Base-by-base conservation (phyloP, 2,329 filamentous ascomycete genomes). In the Raffaelea ambrosiae region DNA sequence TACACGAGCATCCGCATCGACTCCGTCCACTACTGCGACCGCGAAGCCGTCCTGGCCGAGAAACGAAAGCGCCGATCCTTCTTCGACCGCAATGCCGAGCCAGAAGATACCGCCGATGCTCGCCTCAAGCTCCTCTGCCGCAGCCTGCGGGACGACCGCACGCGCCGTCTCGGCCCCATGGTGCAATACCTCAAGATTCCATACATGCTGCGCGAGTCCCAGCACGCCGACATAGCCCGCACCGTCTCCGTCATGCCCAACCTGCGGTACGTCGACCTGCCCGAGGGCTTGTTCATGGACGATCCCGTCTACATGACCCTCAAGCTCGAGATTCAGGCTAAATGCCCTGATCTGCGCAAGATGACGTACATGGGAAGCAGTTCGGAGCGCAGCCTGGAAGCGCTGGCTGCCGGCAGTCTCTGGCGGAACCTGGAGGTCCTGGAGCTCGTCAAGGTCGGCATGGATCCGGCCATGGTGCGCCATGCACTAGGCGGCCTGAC, bases 1-100 rank as follows among this genome's bases (percentile, higher is more conserved):
- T 95, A 94, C 64, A 83, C 84, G 59, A 90, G 88, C 70, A 83
- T 97, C 55, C 86, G 90, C 51, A 93, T 97, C 63, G 91, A 97
- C 63, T 79, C 86, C 18, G 90, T 96, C 29, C 91, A 97, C 67
- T 96, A 95, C 68, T 97, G 91, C 71, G 81, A 86, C 54, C 84
- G 86, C 58, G 91, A 97, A 66, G 83, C 86, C 50, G 72, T 85
- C 57, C 78, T 95, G 33, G 79, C 86, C 46, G 87, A 91, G 57
- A 82, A 79, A 63, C 84, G 90, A 53, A 88, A 86, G 63, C 82
- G 82, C 53, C 78, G 77, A 50, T 83, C 82, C 33, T 79, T 82
- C 58, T 84, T 88, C 62, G 76, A 87, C 61, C 77, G 84, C 60
- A 88, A 90, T 63, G 85, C 82, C 52, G 81, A 89, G 51, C 84